Conservation (phyloP, 148 eudicot genomes). For the Drosera capensis region DNA sequence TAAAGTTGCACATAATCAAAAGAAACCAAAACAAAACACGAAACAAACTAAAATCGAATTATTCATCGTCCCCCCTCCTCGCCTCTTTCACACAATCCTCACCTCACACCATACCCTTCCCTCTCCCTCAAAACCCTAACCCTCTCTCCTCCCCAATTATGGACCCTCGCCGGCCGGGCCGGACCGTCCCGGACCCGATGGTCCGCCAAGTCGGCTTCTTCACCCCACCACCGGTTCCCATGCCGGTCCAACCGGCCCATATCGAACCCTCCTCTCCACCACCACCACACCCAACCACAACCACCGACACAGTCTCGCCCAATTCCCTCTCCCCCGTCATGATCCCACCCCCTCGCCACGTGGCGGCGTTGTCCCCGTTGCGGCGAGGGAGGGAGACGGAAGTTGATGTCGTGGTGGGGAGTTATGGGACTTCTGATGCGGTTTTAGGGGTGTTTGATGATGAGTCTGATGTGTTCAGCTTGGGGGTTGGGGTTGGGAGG, state of each 20-base stretch:
- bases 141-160: conserved; percentile 10
- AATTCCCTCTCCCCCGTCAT: conserved; percentile 77
- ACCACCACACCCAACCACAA: too few relatives aligned
- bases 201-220: conserved; percentile 87
- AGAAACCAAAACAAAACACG: too few relatives aligned
- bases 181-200: conserved; percentile 75
- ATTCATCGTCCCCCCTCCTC: too few relatives aligned
- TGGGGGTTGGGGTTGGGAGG: conserved; percentile 20
- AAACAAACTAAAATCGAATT: too few relatives aligned
- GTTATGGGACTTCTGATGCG: conserved; percentile 6
- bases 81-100: too few relatives aligned
- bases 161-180: conserved; percentile 71
- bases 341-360: conserved; percentile 78
- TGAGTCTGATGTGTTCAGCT: conserved; percentile 33
- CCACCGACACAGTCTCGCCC: too few relatives aligned
- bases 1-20: too few relatives aligned
- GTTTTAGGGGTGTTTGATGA: conserved; percentile 28
- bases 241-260: conserved; percentile 36
- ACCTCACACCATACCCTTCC: too few relatives aligned
- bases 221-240: conserved; percentile 34
- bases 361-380: conserved; percentile 13
- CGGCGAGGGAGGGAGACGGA: too few relatives aligned
- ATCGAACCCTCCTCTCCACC: conserved; percentile 23
- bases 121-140: conserved; percentile 28
- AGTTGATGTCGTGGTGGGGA: too few relatives aligned